Conservation (phyloP, 2,329 filamentous ascomycete genomes). For the Colletotrichum lupini region DNA sequence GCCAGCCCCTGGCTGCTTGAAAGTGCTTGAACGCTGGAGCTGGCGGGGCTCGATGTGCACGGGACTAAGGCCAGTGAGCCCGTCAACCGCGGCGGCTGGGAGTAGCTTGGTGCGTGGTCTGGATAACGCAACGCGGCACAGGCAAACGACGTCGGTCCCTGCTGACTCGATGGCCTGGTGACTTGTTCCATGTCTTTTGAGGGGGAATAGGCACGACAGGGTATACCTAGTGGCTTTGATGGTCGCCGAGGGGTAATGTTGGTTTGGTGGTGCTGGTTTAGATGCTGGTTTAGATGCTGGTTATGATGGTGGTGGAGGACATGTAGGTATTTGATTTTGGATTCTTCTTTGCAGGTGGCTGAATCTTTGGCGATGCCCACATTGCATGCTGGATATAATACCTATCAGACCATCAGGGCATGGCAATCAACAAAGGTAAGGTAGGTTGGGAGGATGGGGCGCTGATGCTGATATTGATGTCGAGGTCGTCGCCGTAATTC, state of each 20-base stretch:
- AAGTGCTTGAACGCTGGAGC: neutral
- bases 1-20: neutral
- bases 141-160: neutral
- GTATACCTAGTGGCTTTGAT: neutral
- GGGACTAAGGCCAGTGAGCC: neutral
- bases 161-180: slow-evolving; percentile 12
- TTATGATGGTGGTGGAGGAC: too few species aligned
- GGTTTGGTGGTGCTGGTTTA: neutral
- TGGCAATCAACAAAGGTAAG: too few species aligned
- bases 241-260: neutral
- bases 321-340: too few species aligned
- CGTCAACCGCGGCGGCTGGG: neutral
- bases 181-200: neutral
- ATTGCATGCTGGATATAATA: too few species aligned
- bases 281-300: too few species aligned
- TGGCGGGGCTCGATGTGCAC: neutral
- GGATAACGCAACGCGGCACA: neutral
- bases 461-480: too few species aligned
- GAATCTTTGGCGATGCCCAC: too few species aligned
- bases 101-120: neutral
- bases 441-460: too few species aligned
- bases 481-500: too few species aligned
- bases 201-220: neutral
- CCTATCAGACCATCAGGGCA: too few species aligned
- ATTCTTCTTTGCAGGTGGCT: too few species aligned